Evolutionary conservation across 108 stramenopile genomes (phyloP), one percentile per base, ranked within the genome.

Genomic region (Discostella stelligeroides): DNA sequence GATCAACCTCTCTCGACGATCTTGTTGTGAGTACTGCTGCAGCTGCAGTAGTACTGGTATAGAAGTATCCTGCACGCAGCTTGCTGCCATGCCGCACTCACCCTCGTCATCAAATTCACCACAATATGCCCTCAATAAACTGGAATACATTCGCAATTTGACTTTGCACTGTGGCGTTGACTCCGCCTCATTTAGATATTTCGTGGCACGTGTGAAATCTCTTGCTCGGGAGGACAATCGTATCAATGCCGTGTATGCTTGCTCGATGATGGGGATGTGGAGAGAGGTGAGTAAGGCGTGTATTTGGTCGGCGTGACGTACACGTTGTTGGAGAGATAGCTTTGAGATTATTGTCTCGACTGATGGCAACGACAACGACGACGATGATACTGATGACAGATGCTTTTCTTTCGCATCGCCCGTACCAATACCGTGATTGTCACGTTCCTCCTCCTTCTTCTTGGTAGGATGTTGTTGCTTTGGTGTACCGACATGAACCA

Each of bases 401-500:
- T 43, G 15, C 43, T 69, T 17, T 23, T 38, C 38, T 1, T 21
- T 48, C 12, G 41, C 46, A 23, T 5, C 17, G 0, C 21, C 43
- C 11, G 25, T 15, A 9, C 13, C 43, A 1, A 18, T 63, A 15
- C 21, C 1, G 20, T 18, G 46, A 42, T 58, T 48, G 12, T 53
- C 63, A 55, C 0, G 3, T n/a, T 28, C 24, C 14, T 4, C 40
- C n/a, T 57, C 62, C 43, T 71, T 17, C 50, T 54, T 41, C 11
- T 23, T 20, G 13, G 24, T 58, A n/a, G 37, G 30, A 53, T 27
- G 29, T 27, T 18, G 21, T 34, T 39, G 17, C 48, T 67, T 66
- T 21, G 90, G 91, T 27, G 89, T 91, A 23, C 94, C 94, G 1
- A 95, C 78, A 75, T 95, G 94, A 10, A 88, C 68, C 23, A 63